A percentile compares a stretch with the other conserved stretches of the same genome.
phyloP scores from a whole-genome alignment of 768 basidiomycete species.

The Leccinum sublutescens region DNA sequence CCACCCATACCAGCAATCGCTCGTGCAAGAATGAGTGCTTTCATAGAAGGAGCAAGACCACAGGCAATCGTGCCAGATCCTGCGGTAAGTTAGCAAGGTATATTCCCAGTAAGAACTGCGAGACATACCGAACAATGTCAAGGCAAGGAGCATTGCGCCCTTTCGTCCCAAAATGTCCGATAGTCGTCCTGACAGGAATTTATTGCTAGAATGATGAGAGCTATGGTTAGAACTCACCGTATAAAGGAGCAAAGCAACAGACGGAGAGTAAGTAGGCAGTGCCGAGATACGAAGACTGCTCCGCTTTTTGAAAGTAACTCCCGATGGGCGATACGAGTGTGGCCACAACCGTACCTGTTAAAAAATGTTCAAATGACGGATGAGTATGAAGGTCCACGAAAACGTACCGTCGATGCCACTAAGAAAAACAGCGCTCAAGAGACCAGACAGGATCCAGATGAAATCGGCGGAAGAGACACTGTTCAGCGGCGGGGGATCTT shows the following conservation, averaged over 20 bases:
- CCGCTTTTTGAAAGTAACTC: conserved; percentile 41
- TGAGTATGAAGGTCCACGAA: neutral
- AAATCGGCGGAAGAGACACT: neutral
- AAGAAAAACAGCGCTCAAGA: neutral
- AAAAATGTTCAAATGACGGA: conserved; percentile 27
- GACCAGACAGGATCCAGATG: neutral
- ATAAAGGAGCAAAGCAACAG: neutral
- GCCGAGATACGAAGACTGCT: neutral
- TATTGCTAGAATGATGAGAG: neutral
- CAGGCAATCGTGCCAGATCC: neutral
- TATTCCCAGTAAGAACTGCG: neutral
- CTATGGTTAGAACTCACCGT: neutral
- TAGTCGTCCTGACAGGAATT: neutral
- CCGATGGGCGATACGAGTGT: neutral
- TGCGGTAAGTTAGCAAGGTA: neutral
- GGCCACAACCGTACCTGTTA: conserved; percentile 33
- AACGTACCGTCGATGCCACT: neutral
- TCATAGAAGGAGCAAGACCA: neutral
- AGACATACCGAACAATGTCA: neutral
- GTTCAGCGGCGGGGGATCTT: neutral
- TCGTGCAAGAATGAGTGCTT: neutral
- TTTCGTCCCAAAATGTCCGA: neutral
- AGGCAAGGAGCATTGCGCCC: neutral
- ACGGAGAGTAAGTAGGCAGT: neutral
- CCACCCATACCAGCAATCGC: neutral